Evolutionary conservation across 768 basidiomycete genomes (phyloP).

Genomic region (Lactarius hatsudake): DNA sequence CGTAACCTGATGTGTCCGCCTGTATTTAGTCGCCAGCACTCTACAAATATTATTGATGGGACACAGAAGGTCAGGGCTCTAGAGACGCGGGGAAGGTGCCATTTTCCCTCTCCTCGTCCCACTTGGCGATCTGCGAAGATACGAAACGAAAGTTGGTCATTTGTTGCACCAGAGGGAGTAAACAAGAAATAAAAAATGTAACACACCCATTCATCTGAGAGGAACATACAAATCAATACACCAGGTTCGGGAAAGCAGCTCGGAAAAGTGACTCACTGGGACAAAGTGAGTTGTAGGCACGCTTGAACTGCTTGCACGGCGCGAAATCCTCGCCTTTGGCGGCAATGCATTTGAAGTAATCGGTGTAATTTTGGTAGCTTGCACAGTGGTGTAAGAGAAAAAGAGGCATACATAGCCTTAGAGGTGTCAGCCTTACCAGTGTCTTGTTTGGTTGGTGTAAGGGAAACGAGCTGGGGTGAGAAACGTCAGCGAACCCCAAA

Average conservation of each 20-base stretch:
- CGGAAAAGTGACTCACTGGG: constrained; percentile 70
- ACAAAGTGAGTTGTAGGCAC: constrained; percentile 93
- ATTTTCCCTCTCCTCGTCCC: constrained; percentile 92
- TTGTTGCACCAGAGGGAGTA: background rate
- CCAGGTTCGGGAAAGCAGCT: background rate
- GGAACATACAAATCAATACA: constrained; percentile 21
- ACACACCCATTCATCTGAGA: constrained; percentile 86
- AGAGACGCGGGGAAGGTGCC: constrained; percentile 91
- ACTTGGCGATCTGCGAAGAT: constrained; percentile 68
- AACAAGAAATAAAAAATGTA: background rate
- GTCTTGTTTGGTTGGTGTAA: constrained; percentile 91
- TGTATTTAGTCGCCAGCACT: constrained; percentile 8
- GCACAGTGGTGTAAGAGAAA: constrained; percentile 7
- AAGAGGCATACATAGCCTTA: background rate
- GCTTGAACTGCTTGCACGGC: constrained; percentile 99
- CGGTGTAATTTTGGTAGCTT: constrained; percentile 94
- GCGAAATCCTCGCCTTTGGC: constrained; percentile 98
- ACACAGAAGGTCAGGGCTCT: constrained; percentile 53
- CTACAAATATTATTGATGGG: constrained; percentile 7
- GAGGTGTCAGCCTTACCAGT: constrained; percentile 62
- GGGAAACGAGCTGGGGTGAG: constrained; percentile 71
- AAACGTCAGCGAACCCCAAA: constrained; percentile 18
- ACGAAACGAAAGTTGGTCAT: constrained; percentile 3
- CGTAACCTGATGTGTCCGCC: background rate
- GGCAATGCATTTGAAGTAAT: constrained; percentile 96